These are phyloP conservation scores for Thermothelomyces thermophilus DNA, from an alignment of 2,329 filamentous ascomycete genomes.

Conservation along the genomic window DNA sequence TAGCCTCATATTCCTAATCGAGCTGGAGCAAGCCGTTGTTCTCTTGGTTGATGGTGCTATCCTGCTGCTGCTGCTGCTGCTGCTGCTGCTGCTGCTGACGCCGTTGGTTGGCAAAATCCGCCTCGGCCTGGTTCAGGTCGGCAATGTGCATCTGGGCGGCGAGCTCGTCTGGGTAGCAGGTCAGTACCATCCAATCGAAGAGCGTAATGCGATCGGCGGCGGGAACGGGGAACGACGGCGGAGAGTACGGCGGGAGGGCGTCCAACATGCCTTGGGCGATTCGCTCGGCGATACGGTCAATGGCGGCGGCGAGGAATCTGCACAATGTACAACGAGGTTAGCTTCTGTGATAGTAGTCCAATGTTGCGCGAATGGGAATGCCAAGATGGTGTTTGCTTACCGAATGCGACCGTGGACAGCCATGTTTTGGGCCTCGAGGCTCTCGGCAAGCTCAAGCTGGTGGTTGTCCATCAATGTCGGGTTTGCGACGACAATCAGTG, in stretches of 20 bases:
- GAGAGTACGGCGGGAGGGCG: constrained; percentile 22
- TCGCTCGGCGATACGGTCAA: constrained; percentile 19
- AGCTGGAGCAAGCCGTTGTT: constrained; percentile 6
- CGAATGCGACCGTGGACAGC: constrained; percentile 62
- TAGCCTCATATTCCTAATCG: constrained; percentile 12
- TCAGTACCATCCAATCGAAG: constrained; percentile 31
- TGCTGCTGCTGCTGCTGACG: background rate
- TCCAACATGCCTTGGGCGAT: constrained; percentile 22
- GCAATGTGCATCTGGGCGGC: constrained; percentile 15
- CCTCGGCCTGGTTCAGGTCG: constrained; percentile 2
- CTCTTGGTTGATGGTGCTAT: background rate
- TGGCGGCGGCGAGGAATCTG: constrained; percentile 25
- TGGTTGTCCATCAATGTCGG: constrained; percentile 78
- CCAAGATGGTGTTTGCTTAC: constrained; percentile 37
- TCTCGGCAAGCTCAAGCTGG: constrained; percentile 76
- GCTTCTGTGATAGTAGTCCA: background rate
- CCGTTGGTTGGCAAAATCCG: background rate
- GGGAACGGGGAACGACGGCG: constrained; percentile 27
- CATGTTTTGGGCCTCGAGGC: constrained; percentile 68
- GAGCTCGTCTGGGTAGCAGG: constrained; percentile 26
- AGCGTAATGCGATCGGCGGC: constrained; percentile 27
- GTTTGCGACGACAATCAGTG: constrained; percentile 88
- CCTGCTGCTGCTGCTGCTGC: background rate
- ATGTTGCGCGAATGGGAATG: background rate
- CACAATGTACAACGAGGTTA: background rate